Conservation (phyloP, 768 basidiomycete genomes). For the Clitopilus passeckerianus region DNA sequence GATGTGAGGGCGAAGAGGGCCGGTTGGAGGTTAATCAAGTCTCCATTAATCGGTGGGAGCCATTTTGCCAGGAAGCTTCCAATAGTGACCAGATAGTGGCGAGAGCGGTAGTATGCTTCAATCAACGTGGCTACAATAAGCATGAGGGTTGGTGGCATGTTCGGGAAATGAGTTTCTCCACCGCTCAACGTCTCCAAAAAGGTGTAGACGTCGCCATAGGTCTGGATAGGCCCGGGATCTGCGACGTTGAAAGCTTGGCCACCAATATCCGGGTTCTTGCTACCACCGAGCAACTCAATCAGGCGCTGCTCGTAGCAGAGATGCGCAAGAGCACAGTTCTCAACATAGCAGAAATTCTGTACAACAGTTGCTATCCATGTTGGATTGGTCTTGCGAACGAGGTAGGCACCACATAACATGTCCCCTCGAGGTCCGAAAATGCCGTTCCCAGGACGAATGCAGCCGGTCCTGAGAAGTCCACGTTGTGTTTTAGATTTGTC, state of each 20-base stretch:
- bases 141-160: constrained; percentile 58
- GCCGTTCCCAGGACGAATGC: constrained; percentile 75
- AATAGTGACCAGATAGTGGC: constrained; percentile 30
- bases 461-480: constrained; percentile 55
- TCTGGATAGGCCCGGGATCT: constrained; percentile 59
- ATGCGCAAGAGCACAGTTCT: constrained; percentile 72
- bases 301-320: constrained; percentile 70
- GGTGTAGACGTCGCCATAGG: constrained; percentile 59
- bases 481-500: constrained; percentile 25
- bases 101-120: constrained; percentile 48
- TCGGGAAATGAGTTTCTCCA: constrained; percentile 51
- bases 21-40: constrained; percentile 54
- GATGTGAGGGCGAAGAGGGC: constrained; percentile 48
- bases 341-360: constrained; percentile 68
- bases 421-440: constrained; percentile 76
- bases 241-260: constrained; percentile 66
- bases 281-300: constrained; percentile 36
- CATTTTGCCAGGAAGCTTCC: constrained; percentile 26
- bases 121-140: constrained; percentile 57
- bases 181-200: constrained; percentile 50
- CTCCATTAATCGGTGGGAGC: constrained; percentile 42
- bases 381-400: constrained; percentile 53
- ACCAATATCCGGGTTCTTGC: constrained; percentile 57
- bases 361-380: constrained; percentile 56
- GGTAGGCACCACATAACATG: constrained; percentile 58